Evolutionary conservation across 306 rosid species (phyloP).

Genomic region (Luffa acutangula): DNA sequence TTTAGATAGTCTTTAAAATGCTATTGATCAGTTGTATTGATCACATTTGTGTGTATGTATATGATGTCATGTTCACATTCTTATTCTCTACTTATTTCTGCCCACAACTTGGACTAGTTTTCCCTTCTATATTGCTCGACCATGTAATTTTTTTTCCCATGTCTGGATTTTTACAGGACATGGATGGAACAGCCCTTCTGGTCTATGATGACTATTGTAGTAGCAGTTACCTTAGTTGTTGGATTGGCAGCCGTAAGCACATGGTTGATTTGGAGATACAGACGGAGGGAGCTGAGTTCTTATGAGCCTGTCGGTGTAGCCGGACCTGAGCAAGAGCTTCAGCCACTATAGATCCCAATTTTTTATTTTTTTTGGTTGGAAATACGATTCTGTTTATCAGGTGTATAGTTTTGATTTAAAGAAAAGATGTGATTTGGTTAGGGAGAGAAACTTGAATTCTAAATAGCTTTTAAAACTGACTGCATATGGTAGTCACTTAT

Average conservation of each 20-base stretch:
- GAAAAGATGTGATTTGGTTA: background rate
- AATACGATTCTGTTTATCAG: background rate
- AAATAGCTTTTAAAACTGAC: background rate
- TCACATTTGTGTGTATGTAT: background rate
- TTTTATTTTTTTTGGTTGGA: background rate
- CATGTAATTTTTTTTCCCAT: background rate
- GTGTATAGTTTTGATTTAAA: conserved; percentile 4
- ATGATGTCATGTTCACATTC: background rate
- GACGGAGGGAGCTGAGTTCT: conserved; percentile 12
- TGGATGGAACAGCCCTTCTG: conserved; percentile 26
- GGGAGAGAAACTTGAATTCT: background rate
- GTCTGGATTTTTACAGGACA: conserved; percentile 18
- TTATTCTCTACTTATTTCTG: background rate
- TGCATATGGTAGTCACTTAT: background rate
- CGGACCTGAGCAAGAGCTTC: conserved; percentile 42
- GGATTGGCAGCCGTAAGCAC: conserved; percentile 20
- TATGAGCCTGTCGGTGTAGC: conserved; percentile 22
- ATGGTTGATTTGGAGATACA: conserved; percentile 26
- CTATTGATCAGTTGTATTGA: background rate
- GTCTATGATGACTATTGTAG: conserved; percentile 18
- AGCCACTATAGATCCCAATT: conserved; percentile 16
- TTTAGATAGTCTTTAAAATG: background rate
- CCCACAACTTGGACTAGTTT: background rate
- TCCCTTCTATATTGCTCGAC: background rate
- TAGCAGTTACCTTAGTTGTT: conserved; percentile 17